Conservation (phyloP, 495 filamentous ascomycete species). For the Hypoxylon fuscum region DNA sequence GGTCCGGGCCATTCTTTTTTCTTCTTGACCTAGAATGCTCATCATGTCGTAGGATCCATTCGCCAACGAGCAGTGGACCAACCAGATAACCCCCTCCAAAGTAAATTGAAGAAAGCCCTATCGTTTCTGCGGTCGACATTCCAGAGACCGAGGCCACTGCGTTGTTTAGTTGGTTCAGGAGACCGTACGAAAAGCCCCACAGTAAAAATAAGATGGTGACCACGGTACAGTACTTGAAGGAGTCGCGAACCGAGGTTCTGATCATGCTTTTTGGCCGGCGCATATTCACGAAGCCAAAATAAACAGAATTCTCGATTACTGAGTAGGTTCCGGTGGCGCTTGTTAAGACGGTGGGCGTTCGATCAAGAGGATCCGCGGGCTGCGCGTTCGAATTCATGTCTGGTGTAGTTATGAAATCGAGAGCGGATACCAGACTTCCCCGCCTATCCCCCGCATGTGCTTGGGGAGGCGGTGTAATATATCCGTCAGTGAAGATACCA, state of each 20-base stretch:
- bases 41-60: slow-evolving; percentile 70
- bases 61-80: slow-evolving; percentile 70
- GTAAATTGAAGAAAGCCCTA: slow-evolving; percentile 53
- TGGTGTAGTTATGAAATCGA: slow-evolving; percentile 69
- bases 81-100: slow-evolving; percentile 68
- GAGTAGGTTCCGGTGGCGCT: slow-evolving; percentile 31
- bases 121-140: slow-evolving; percentile 48
- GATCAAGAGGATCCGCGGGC: slow-evolving; percentile 21
- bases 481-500: slow-evolving; percentile 10
- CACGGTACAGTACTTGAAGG: slow-evolving; percentile 62
- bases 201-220: slow-evolving; percentile 86
- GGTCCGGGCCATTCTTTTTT: slow-evolving; percentile 37
- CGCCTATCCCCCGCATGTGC: slow-evolving; percentile 26
- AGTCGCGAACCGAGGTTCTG: slow-evolving; percentile 56
- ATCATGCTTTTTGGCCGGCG: slow-evolving; percentile 80
- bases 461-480: slow-evolving; percentile 36
- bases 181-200: slow-evolving; percentile 88
- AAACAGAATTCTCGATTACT: slow-evolving; percentile 48
- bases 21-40: slow-evolving; percentile 51
- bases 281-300: slow-evolving; percentile 88
- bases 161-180: slow-evolving; percentile 78
- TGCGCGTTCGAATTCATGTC: slow-evolving; percentile 42
- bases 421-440: slow-evolving; percentile 57
- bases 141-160: slow-evolving; percentile 55
- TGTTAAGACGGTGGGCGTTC: slow-evolving; percentile 28